These are phyloP conservation scores for Pyrenochaeta sp. DNA, from an alignment of 2,329 filamentous ascomycete genomes.

Conservation along the genomic window DNA sequence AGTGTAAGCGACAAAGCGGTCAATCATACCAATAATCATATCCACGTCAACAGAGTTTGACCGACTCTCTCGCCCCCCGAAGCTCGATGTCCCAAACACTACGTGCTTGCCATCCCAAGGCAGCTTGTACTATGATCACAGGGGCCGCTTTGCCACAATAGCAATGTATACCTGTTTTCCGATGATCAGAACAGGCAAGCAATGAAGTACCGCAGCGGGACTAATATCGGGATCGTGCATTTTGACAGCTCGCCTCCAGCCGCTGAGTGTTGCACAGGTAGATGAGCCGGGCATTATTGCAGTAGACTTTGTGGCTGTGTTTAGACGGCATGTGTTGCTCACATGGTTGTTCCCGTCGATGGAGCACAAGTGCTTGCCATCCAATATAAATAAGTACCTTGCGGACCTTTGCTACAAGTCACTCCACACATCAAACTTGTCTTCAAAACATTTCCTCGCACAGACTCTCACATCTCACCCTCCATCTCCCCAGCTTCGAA, in stretches of 20 bases:
- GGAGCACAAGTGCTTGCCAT: not conserved
- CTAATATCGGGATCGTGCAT: slow-evolving; percentile 20
- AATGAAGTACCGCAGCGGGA: slow-evolving; percentile 17
- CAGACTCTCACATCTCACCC: not conserved
- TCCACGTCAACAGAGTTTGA: slow-evolving; percentile 18
- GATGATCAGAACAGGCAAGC: slow-evolving; percentile 6
- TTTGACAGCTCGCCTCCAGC: slow-evolving; percentile 24
- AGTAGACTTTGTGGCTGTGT: slow-evolving; percentile 4
- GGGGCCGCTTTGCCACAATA: slow-evolving; percentile 5
- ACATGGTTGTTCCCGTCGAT: slow-evolving; percentile 2
- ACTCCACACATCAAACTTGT: too few species aligned
- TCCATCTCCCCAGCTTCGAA: too few species aligned
- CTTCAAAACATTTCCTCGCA: too few species aligned
- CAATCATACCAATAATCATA: slow-evolving; percentile 1
- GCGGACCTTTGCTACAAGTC: too few species aligned
- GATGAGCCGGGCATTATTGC: slow-evolving; percentile 10
- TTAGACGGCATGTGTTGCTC: slow-evolving; percentile 3
- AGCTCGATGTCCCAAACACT: not conserved
- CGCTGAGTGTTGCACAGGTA: not conserved
- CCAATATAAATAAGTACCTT: too few species aligned
- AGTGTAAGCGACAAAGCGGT: slow-evolving; percentile 10
- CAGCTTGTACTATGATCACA: slow-evolving; percentile 1
- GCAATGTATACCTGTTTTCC: slow-evolving; percentile 14
- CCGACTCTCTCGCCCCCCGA: too few species aligned
- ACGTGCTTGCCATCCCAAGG: not conserved